phyloP scores from a whole-genome alignment of 2,329 filamentous ascomycete species.

The Stachybotrys chlorohalonatus region DNA sequence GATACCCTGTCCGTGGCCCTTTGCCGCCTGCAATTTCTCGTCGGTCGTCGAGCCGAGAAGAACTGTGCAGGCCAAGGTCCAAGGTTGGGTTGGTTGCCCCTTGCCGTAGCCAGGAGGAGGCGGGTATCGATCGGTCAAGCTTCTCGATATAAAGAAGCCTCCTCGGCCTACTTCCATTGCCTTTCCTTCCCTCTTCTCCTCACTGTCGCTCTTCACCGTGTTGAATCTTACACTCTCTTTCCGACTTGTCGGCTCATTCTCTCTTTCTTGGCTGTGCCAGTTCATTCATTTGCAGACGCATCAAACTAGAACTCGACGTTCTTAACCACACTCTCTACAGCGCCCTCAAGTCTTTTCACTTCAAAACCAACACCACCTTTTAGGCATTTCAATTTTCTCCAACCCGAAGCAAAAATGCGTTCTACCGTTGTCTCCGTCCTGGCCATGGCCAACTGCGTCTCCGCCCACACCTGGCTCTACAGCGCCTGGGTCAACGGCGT shows the following conservation, averaged over 20 bases:
- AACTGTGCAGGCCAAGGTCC: too few relatives aligned
- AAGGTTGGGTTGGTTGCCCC: neutral
- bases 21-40: neutral
- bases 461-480: constrained; percentile 37
- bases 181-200: neutral
- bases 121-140: neutral
- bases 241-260: constrained; percentile 1
- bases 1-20: neutral
- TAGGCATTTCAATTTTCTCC: constrained; percentile 3
- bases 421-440: constrained; percentile 21
- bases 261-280: constrained; percentile 2
- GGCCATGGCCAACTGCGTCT: constrained; percentile 26
- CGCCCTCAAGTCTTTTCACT: neutral
- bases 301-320: constrained; percentile 1
- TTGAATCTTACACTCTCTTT: constrained; percentile 1
- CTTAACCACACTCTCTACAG: neutral
- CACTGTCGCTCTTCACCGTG: neutral
- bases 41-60: neutral
- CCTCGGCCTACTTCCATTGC: neutral
- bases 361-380: neutral
- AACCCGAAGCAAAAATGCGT: constrained; percentile 19
- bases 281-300: constrained; percentile 9
- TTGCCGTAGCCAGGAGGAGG: neutral
- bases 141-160: neutral
- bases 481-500: constrained; percentile 37